phyloP scores from a whole-genome alignment of 345 rosid genomes.

The Cardiospermum halicacabum region DNA sequence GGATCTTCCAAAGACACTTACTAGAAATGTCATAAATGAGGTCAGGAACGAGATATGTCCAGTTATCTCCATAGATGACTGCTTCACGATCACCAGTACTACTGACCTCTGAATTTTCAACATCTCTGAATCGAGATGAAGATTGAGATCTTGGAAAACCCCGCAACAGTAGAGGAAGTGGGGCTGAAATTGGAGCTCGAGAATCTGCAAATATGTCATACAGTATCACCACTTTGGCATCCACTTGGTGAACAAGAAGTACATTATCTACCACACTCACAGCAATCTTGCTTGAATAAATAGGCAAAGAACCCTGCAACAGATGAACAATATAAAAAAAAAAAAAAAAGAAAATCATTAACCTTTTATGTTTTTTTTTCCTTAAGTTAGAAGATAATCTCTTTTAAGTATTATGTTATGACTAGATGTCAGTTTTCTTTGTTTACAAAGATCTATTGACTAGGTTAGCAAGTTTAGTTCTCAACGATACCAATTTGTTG shows the following conservation, averaged over 20 bases:
- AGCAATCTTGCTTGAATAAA: constrained; percentile 82
- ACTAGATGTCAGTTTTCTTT: too few relatives aligned
- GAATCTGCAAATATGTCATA: constrained; percentile 89
- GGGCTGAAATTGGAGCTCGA: constrained; percentile 97
- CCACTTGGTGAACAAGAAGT: constrained; percentile 94
- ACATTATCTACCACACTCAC: constrained; percentile 89
- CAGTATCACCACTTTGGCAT: constrained; percentile 90
- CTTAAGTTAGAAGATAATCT: too few relatives aligned
- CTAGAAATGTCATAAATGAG: constrained; percentile 71
- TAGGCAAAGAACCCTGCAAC: constrained; percentile 89
- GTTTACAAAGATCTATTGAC: too few relatives aligned
- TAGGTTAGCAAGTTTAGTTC: too few relatives aligned
- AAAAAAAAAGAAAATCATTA: too few relatives aligned
- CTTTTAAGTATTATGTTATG: too few relatives aligned
- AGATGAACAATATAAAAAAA: constrained; percentile 4
- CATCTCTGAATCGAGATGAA: constrained; percentile 48
- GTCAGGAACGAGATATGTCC: constrained; percentile 91
- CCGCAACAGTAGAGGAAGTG: constrained; percentile 85
- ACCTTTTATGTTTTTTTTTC: too few relatives aligned
- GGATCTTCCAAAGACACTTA: constrained; percentile 80
- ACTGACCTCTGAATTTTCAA: constrained; percentile 46
- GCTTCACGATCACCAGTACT: constrained; percentile 46
- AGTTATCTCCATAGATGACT: constrained; percentile 71
- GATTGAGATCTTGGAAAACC: constrained; percentile 53
- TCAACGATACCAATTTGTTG: too few relatives aligned